Conservation (phyloP, 2,329 filamentous ascomycete species). For the Calonectria multiphialidica region DNA sequence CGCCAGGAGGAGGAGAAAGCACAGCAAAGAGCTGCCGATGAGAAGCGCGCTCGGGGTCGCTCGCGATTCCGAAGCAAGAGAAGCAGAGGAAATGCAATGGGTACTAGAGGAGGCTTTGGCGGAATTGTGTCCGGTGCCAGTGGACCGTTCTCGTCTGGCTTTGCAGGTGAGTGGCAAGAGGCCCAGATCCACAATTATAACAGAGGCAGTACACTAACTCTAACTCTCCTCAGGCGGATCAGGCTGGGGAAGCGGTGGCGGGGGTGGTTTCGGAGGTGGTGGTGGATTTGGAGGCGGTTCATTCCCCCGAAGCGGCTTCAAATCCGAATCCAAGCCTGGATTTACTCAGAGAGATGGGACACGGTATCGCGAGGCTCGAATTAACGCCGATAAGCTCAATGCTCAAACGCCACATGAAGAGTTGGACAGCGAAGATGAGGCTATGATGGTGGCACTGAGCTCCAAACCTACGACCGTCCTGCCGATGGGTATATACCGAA, state of each 20-base stretch:
- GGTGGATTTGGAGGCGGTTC: slow-evolving; percentile 44
- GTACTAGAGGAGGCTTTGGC: slow-evolving; percentile 53
- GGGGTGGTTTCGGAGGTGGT: slow-evolving; percentile 45
- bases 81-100: slow-evolving; percentile 59
- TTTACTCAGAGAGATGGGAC: slow-evolving; percentile 51
- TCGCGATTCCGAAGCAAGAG: slow-evolving; percentile 56
- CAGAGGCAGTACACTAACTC: slow-evolving; percentile 17
- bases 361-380: slow-evolving; percentile 57
- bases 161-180: slow-evolving; percentile 39
- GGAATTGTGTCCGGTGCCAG: slow-evolving; percentile 51
- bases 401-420: slow-evolving; percentile 57
- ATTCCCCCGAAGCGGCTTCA: slow-evolving; percentile 41
- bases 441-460: slow-evolving; percentile 52
- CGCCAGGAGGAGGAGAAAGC: slow-evolving; percentile 58
- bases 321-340: slow-evolving; percentile 52
- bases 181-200: neutral
- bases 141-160: slow-evolving; percentile 53
- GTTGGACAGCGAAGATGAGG: slow-evolving; percentile 58
- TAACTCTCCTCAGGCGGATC: slow-evolving; percentile 29
- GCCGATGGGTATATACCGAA: slow-evolving; percentile 68
- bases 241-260: slow-evolving; percentile 43
- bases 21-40: slow-evolving; percentile 54
- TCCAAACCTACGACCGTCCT: slow-evolving; percentile 51
- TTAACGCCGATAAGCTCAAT: slow-evolving; percentile 69
- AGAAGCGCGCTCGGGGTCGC: slow-evolving; percentile 53